Base-by-base conservation (phyloP, 345 rosid species). In the Salix viminalis region DNA sequence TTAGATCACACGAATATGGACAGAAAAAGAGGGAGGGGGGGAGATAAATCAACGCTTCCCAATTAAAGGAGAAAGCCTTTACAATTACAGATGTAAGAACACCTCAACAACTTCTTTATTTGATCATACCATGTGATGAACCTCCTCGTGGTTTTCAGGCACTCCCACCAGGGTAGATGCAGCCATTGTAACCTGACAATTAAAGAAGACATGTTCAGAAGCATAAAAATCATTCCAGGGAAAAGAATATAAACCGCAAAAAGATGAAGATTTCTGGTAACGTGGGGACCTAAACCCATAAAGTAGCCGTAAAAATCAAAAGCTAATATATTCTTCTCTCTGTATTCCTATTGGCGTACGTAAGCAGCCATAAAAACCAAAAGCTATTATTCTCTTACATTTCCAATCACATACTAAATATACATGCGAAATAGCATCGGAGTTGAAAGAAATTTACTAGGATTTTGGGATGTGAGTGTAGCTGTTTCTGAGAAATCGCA, bases 401-500 rank as follows among this genome's bases (percentile, higher is more conserved):
- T 46, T 11, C 61, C 2, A 71, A 71, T 12, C 24, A 21, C 58
- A 61, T 39, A 32, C 28, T 58, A 30, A n/a, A n/a, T n/a, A n/a
- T n/a, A 5, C 32, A 60, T 52, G 10, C n/a, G 23, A 14, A 79
- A 21, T 26, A 68, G 68, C 68, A 65, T 14, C 44, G 65, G 50
- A 69, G 77, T 16, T 9, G 18, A 71, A 76, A 32, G 67, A 7
- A 37, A 44, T 48, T 86, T 90, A 95, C 99, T 95, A 0, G 99
- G 98, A 75, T 95, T 85, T 34, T 75, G 36, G 54, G 83, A 93
- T 18, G 90, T 87, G 46, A 91, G 77, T 7, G 78, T 34, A 24
- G 97, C 97, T 13, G 97, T 91, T 78, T 94, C 90, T 54, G 97
- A 94, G 16, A 95, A 93, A 80, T 93, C 97, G 7, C 99, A 95